Conservation (phyloP, 495 filamentous ascomycete genomes). For the Aspergillus steynii region DNA sequence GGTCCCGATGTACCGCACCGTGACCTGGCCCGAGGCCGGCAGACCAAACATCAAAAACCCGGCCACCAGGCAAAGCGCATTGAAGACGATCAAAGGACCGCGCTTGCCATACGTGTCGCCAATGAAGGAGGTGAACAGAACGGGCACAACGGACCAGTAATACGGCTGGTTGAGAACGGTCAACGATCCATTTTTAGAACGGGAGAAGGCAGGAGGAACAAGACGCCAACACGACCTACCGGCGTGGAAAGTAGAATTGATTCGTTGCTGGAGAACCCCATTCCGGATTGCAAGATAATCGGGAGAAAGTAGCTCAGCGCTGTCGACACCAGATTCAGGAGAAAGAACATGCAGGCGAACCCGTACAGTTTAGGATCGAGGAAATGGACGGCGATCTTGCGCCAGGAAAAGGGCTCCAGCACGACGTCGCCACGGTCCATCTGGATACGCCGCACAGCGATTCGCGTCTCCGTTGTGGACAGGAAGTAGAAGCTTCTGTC, state of each 20-base stretch:
- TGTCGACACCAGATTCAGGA: slow-evolving; percentile 71
- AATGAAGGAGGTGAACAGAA: slow-evolving; percentile 65
- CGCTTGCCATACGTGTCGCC: slow-evolving; percentile 66
- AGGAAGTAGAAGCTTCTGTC: slow-evolving; percentile 64
- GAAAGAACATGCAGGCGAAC: slow-evolving; percentile 71
- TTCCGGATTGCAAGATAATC: slow-evolving; percentile 68
- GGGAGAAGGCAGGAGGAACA: not conserved
- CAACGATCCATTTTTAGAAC: not conserved
- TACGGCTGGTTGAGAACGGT: slow-evolving; percentile 51
- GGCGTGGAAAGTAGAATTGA: slow-evolving; percentile 73
- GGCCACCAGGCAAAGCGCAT: slow-evolving; percentile 66
- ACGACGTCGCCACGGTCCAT: slow-evolving; percentile 66
- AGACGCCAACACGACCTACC: slow-evolving; percentile 22
- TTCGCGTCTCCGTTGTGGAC: slow-evolving; percentile 53
- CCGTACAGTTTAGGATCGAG: slow-evolving; percentile 71
- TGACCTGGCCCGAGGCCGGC: slow-evolving; percentile 53
- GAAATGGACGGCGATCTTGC: slow-evolving; percentile 59
- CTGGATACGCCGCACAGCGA: slow-evolving; percentile 60
- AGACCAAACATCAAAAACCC: slow-evolving; percentile 78
- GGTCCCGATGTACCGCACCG: slow-evolving; percentile 71
- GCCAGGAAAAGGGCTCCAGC: slow-evolving; percentile 60
- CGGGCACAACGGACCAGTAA: slow-evolving; percentile 72
- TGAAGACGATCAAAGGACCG: slow-evolving; percentile 72
- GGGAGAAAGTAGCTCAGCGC: slow-evolving; percentile 69
- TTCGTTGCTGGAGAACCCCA: slow-evolving; percentile 67